Base-by-base conservation (phyloP, 1,139 yeast species). In the Saccharomycopsis hybrid region DNA sequence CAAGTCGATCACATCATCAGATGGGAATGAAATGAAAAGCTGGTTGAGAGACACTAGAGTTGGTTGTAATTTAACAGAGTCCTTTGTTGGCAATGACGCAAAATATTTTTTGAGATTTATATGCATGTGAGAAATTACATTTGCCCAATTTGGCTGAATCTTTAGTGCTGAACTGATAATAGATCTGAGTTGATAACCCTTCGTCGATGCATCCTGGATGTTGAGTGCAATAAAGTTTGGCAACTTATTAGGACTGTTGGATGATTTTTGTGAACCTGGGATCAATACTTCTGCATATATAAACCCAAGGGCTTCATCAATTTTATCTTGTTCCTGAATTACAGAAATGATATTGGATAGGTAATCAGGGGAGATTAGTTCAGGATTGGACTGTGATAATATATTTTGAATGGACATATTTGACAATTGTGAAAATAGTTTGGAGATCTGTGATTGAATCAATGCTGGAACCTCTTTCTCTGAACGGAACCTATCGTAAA, bases 191-290 rank as follows among this genome's bases (percentile, higher is more conserved):
- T 44, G 77, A 65, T 36, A 74, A 61, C 47, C 51, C 31, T 40
- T 44, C 35, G n/a, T 24, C n/a, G 38, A 44, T 3, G 51, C 40
- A 3, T 48, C 51, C 8, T 38, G 25, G n/a, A 44, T 28, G 35
- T 35, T 24, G 2, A n/a, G 8, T 13, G 27, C 32, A 9, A 38
- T n/a, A 8, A 33, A 30, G 29, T 37, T 18, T 4, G n/a, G 27
- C 5, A 40, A 13, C 9, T 24, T 36, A 18, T 13, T 32, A 5
- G 63, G 53, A n/a, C 57, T 53, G 56, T 61, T 51, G 41, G 62
- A 55, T 60, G 70, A 49, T 61, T 66, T 54, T 62, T 82, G 88
- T 1, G 87, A 80, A 0, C 85, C 83, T 2, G 92, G 90, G 13
- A 76, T 70, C 44, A 85, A 65, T 2, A 82, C 69, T 61, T 82